Evolutionary conservation across 164 flowering plant species (phyloP).

Genomic region (Vitis vinifera): ASM3070453v1 NC_081809.1:851001-851500

Average conservation of each 20-base stretch:
- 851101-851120: no score
- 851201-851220: neutral
- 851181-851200: no score
- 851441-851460: conserved; percentile 43
- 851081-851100: no score
- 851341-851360: conserved; percentile 35
- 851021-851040: no score
- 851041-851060: no score
- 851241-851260: conserved; percentile 50
- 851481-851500: conserved; percentile 18
- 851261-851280: conserved; percentile 37
- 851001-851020: no score
- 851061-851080: no score
- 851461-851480: conserved; percentile 26
- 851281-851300: conserved; percentile 25
- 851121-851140: no score
- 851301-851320: conserved; percentile 40
- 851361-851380: conserved; percentile 22
- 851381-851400: conserved; percentile 27
- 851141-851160: no score
- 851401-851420: conserved; percentile 9
- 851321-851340: conserved; percentile 36
- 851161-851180: no score
- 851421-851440: conserved; percentile 20
- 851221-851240: conserved; percentile 27